A percentile compares a stretch with the other conserved stretches of the same genome.
Conservation (phyloP, 2,329 filamentous ascomycete genomes). For the Elsinoe arachidis region DNA sequence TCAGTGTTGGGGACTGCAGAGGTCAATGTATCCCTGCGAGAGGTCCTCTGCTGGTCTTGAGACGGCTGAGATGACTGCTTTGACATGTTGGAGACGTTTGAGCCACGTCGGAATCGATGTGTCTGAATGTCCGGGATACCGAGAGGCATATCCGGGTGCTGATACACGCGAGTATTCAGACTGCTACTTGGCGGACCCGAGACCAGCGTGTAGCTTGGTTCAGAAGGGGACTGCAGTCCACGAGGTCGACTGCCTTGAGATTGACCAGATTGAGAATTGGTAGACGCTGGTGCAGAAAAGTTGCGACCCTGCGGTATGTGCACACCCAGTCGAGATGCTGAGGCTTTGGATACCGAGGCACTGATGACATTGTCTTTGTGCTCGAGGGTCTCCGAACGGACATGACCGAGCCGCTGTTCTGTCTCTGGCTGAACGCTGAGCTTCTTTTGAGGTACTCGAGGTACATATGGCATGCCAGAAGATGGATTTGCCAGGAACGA, state of each 20-base stretch:
- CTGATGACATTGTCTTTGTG: constrained; percentile 6
- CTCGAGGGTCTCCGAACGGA: not conserved
- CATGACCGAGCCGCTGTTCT: not conserved
- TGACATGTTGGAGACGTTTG: not conserved
- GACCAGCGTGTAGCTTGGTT: not conserved
- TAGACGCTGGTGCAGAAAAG: constrained; percentile 8
- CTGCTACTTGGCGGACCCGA: not conserved
- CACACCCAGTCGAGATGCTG: not conserved
- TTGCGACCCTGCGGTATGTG: not conserved
- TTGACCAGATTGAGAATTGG: not conserved
- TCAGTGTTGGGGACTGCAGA: not conserved
- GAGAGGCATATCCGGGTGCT: constrained; percentile 4
- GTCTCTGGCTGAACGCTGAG: not conserved
- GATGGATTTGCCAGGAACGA: constrained; percentile 91
- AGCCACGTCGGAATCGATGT: constrained; percentile 4
- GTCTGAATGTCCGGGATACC: constrained; percentile 7
- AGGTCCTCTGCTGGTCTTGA: not conserved
- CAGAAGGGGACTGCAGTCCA: not conserved
- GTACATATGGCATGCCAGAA: constrained; percentile 55
- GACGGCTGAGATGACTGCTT: not conserved
- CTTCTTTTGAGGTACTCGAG: constrained; percentile 24
- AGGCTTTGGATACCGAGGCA: not conserved
- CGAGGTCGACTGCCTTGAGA: not conserved
- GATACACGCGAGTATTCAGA: constrained; percentile 3
- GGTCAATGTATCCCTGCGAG: not conserved